Evolutionary conservation across 2,329 filamentous ascomycete species (phyloP).

Genomic region (Fusarium sp.): DNA sequence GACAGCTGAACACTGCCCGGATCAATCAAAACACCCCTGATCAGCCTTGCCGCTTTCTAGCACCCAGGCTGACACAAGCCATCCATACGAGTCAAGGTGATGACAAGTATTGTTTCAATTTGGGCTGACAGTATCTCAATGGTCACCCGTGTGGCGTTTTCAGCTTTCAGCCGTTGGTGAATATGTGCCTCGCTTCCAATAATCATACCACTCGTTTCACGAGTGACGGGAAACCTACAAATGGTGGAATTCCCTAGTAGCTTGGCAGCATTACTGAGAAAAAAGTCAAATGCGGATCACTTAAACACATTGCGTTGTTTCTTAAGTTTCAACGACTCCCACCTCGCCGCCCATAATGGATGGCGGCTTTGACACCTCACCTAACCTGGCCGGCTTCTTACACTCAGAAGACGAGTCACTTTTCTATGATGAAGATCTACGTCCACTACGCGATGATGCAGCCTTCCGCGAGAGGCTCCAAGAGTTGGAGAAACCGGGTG

Average conservation of each 20-base stretch:
- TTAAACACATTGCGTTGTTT: neutral
- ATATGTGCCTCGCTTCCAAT: neutral
- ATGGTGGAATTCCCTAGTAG: neutral
- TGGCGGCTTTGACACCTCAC: neutral
- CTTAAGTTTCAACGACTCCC: neutral
- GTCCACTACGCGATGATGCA: neutral
- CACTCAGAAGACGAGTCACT: neutral
- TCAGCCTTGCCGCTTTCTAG: neutral
- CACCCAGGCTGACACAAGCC: neutral
- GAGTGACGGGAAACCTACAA: neutral
- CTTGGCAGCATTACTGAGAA: neutral
- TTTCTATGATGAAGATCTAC: neutral
- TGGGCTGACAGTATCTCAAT: neutral
- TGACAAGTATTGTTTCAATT: neutral
- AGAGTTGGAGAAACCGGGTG: neutral
- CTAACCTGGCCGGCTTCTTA: neutral
- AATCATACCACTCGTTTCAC: neutral
- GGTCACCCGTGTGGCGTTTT: neutral
- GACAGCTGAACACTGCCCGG: neutral
- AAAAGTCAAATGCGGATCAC: neutral
- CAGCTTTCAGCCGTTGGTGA: neutral
- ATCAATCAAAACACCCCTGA: neutral
- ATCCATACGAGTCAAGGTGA: neutral
- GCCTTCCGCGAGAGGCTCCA: neutral
- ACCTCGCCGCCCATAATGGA: neutral